phyloP scores from a whole-genome alignment of 2,329 filamentous ascomycete genomes.

The Phialemonium atrogriseum region DNA sequence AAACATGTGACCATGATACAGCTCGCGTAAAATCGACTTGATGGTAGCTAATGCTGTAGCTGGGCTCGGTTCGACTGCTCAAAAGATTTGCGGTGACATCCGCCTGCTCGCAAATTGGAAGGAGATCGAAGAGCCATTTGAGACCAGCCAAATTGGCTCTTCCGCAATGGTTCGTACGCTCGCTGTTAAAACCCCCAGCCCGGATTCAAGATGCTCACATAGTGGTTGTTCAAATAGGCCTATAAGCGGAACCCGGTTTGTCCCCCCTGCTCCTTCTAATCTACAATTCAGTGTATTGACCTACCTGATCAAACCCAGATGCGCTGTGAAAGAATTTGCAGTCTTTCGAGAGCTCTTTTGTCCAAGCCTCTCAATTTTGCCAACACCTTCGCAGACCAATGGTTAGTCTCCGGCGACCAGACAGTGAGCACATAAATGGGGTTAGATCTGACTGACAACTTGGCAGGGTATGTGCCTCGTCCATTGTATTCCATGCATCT shows the following conservation, averaged over 20 bases:
- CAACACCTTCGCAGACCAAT: constrained; percentile 61
- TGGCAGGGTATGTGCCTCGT: too few species aligned
- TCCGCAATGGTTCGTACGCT: constrained; percentile 38
- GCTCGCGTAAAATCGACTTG: constrained; percentile 72
- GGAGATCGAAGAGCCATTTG: constrained; percentile 79
- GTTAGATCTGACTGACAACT: too few species aligned
- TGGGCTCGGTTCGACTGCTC: constrained; percentile 70
- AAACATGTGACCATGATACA: neutral
- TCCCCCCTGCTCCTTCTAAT: constrained; percentile 20
- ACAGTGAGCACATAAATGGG: too few species aligned
- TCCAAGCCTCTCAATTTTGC: constrained; percentile 35
- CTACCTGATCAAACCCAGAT: constrained; percentile 22
- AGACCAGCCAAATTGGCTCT: constrained; percentile 68
- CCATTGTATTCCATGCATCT: neutral
- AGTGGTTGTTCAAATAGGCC: constrained; percentile 17
- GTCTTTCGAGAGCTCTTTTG: constrained; percentile 29
- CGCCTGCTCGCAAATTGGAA: constrained; percentile 67
- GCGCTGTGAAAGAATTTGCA: constrained; percentile 38
- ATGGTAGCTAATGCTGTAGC: constrained; percentile 73
- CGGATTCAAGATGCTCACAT: neutral
- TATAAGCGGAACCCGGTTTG: constrained; percentile 36
- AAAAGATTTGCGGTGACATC: constrained; percentile 68
- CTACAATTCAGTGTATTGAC: neutral
- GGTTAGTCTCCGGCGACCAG: constrained; percentile 12
- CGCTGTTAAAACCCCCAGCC: neutral